These are phyloP conservation scores for Rhodomyrtus psidioides DNA, from an alignment of 441 rosid species.

Conservation along the genomic window DNA sequence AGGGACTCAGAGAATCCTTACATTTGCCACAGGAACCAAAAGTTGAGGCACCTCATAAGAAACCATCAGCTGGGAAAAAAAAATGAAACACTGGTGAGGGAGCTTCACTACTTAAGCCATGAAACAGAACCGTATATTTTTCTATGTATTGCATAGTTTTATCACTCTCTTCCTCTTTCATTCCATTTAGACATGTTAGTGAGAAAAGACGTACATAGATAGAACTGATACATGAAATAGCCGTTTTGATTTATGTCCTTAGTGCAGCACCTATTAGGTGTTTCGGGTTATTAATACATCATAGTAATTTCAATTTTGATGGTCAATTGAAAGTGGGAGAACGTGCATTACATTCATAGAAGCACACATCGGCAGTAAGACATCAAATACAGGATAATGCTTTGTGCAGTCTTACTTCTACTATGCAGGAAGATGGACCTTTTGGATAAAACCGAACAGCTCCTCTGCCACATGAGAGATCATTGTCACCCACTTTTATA, in stretches of 20 bases:
- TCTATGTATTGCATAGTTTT: not conserved
- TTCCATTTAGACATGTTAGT: not conserved
- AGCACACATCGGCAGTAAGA: not conserved
- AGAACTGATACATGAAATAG: not conserved
- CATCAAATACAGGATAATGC: not conserved
- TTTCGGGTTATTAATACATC: not conserved
- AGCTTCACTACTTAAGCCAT: not conserved
- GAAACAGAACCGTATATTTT: not conserved
- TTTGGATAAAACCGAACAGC: constrained; percentile 82
- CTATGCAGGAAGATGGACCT: constrained; percentile 64
- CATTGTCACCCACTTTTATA: not conserved
- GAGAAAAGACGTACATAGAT: not conserved
- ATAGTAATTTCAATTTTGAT: not conserved
- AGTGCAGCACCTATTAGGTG: not conserved
- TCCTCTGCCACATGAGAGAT: constrained; percentile 50
- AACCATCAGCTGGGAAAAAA: constrained; percentile 64
- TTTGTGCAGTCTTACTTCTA: constrained; percentile 52
- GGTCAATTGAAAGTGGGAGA: not conserved
- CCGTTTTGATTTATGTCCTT: not conserved
- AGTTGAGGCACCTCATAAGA: constrained; percentile 89
- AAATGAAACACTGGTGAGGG: not conserved
- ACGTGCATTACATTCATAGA: not conserved
- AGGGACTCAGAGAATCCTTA: constrained; percentile 21
- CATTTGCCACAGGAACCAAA: constrained; percentile 69
- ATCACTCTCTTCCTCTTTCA: not conserved